Conservation (phyloP, 495 filamentous ascomycete genomes). For the Lophium mytilinum region DNA sequence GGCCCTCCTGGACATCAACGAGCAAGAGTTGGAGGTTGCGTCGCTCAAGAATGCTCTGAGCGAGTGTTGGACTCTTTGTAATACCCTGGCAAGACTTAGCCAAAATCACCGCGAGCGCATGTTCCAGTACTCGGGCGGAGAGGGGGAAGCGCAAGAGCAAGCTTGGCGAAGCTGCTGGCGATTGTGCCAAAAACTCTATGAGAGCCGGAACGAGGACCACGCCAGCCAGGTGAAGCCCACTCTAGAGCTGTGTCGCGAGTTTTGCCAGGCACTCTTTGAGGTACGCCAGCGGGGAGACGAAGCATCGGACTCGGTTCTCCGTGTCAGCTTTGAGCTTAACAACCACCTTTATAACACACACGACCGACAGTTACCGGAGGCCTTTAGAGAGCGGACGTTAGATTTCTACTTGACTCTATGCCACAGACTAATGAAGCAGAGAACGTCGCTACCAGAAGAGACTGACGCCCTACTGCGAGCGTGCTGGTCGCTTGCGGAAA, state of each 20-base stretch:
- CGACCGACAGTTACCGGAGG: conserved; percentile 74
- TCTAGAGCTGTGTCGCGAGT: conserved; percentile 80
- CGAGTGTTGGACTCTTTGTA: conserved; percentile 93
- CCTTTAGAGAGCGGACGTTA: conserved; percentile 79
- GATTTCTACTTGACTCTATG: conserved; percentile 93
- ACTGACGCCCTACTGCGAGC: conserved; percentile 76
- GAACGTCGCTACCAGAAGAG: conserved; percentile 63
- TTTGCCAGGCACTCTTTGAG: conserved; percentile 85
- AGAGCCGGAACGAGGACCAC: conserved; percentile 63
- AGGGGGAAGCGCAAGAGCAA: conserved; percentile 66
- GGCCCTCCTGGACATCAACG: conserved; percentile 32
- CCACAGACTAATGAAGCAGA: conserved; percentile 89
- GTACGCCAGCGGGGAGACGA: conserved; percentile 68
- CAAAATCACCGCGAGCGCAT: conserved; percentile 74
- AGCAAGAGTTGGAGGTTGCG: conserved; percentile 56
- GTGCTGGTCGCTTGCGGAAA: conserved; percentile 86
- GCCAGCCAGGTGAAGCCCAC: conserved; percentile 67
- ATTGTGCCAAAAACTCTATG: conserved; percentile 80
- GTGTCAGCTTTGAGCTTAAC: conserved; percentile 90
- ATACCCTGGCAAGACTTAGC: conserved; percentile 77
- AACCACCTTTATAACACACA: conserved; percentile 92
- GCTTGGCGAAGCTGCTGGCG: conserved; percentile 92
- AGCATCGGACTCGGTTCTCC: conserved; percentile 68
- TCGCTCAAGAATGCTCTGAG: conserved; percentile 68
- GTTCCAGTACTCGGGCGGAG: conserved; percentile 55